Evolutionary conservation across 2,329 filamentous ascomycete species (phyloP).

Genomic region (Hypoxylon sp.): DNA sequence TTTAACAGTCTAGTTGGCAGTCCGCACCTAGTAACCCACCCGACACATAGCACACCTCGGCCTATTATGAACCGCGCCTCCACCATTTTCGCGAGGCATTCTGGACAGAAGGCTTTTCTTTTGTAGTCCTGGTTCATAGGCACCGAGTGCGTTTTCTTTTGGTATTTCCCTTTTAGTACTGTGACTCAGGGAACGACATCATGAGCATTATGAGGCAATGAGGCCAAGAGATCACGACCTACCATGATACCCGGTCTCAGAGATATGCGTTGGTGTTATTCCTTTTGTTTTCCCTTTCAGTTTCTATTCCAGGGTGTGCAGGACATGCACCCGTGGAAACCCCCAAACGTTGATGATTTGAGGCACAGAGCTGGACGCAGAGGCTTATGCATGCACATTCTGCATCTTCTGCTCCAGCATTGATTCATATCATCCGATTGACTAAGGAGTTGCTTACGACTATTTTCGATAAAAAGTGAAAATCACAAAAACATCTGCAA

Average conservation of each 20-base stretch:
- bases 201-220: background rate
- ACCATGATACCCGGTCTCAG: slow-evolving; percentile 4
- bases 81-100: background rate
- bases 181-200: background rate
- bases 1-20: background rate
- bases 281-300: background rate
- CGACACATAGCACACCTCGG: background rate
- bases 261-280: slow-evolving; percentile 5
- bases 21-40: background rate
- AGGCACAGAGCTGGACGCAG: no score
- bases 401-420: no score
- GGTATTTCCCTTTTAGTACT: background rate
- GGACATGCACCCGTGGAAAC: no score
- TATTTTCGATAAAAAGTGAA: background rate
- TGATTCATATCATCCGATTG: background rate
- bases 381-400: no score
- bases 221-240: background rate
- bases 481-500: background rate
- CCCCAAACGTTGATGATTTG: no score
- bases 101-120: slow-evolving; percentile 28
- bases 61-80: slow-evolving; percentile 2
- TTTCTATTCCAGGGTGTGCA: background rate
- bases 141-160: background rate
- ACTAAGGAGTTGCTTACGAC: background rate
- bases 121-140: slow-evolving; percentile 1